These are phyloP conservation scores for Salvia rosmarinus DNA, from an alignment of 257 asterid genomes.

Conservation along the genomic window DNA sequence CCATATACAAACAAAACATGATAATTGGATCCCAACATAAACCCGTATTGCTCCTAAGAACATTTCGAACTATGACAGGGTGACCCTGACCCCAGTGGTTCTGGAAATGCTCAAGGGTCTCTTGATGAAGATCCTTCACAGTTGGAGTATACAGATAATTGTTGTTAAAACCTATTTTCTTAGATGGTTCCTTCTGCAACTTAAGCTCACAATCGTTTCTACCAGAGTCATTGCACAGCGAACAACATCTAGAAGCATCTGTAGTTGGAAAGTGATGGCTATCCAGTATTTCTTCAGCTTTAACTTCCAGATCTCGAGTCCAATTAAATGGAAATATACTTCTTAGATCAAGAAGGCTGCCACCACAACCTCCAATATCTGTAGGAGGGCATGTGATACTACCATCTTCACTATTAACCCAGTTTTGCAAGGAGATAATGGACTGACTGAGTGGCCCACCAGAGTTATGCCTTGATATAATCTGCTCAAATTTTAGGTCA, in stretches of 20 bases:
- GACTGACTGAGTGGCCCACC: slow-evolving; percentile 38
- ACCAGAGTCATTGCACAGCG: slow-evolving; percentile 44
- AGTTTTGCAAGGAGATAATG: slow-evolving; percentile 41
- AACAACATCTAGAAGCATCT: slow-evolving; percentile 54
- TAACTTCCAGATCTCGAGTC: slow-evolving; percentile 73
- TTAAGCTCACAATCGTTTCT: slow-evolving; percentile 38
- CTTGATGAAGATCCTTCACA: slow-evolving; percentile 62
- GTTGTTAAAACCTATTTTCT: slow-evolving; percentile 53
- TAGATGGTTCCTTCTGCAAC: slow-evolving; percentile 44
- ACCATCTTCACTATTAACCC: slow-evolving; percentile 62
- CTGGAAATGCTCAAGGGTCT: slow-evolving; percentile 80
- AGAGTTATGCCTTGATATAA: slow-evolving; percentile 43
- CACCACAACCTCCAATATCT: slow-evolving; percentile 81
- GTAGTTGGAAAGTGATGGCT: slow-evolving; percentile 47
- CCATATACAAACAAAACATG: slow-evolving; percentile 79
- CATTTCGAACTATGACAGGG: slow-evolving; percentile 83
- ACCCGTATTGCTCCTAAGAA: slow-evolving; percentile 50
- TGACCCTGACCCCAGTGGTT: slow-evolving; percentile 90
- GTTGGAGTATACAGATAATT: slow-evolving; percentile 71
- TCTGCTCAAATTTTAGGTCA: slow-evolving; percentile 38
- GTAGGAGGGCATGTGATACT: slow-evolving; percentile 72
- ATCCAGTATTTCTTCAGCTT: slow-evolving; percentile 66
- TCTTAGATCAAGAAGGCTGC: slow-evolving; percentile 66
- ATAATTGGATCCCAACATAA: slow-evolving; percentile 86
- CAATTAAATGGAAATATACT: slow-evolving; percentile 67